A percentile compares a stretch with the other conserved stretches of the same genome.
Conservation (phyloP, 495 filamentous ascomycete genomes). For the Penicillium ochrochloron region DNA sequence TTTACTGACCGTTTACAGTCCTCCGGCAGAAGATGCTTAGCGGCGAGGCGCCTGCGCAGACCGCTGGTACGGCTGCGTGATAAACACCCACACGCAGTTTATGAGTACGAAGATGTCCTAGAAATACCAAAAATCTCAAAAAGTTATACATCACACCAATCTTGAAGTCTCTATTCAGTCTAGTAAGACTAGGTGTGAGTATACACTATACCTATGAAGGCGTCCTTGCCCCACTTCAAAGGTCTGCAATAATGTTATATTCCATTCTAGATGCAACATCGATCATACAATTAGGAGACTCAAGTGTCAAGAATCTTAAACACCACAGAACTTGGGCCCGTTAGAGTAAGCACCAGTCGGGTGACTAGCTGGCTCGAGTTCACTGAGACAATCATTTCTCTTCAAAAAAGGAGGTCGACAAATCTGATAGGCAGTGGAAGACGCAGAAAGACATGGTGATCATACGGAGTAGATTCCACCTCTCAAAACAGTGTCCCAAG, state of each 20-base stretch:
- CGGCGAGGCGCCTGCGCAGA: conserved; percentile 39
- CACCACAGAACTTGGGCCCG: background rate
- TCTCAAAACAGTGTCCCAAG: conserved; percentile 36
- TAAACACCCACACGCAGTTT: conserved; percentile 22
- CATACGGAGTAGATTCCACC: background rate
- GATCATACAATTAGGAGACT: background rate
- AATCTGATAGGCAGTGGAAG: background rate
- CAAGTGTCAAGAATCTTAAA: too few species aligned
- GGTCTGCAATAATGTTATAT: background rate
- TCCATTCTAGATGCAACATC: background rate
- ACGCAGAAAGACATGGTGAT: background rate
- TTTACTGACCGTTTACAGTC: conserved; percentile 37
- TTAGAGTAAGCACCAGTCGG: too few species aligned
- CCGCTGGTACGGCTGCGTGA: conserved; percentile 36
- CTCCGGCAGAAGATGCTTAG: conserved; percentile 54
- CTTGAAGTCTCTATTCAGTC: background rate
- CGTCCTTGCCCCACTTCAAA: background rate
- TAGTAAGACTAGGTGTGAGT: background rate
- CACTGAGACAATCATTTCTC: background rate
- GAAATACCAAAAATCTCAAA: conserved; percentile 13
- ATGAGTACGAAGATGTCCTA: conserved; percentile 1
- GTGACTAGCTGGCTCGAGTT: background rate
- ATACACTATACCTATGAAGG: too few species aligned
- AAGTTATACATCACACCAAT: background rate
- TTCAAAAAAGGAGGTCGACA: background rate